Percentiles rank a stretch among this genome's conserved stretches.
Evolutionary conservation across 148 eudicot genomes (phyloP).

Genomic region (Dianthus caryophyllus): DNA sequence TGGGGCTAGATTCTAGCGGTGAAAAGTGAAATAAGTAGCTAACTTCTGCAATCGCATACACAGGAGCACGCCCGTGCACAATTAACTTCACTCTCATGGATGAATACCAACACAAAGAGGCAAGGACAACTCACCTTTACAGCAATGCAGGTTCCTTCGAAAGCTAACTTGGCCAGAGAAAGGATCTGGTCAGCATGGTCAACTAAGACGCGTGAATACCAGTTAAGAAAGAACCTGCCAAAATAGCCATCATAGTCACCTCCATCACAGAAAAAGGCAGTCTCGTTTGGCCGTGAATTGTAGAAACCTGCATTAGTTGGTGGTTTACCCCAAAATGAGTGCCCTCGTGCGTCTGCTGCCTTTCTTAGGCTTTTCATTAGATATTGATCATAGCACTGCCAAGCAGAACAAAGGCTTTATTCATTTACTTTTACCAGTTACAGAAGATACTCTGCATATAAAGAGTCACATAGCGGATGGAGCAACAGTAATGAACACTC

Average conservation of each 20-base stretch:
- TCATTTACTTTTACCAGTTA: neutral
- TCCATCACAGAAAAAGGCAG: conserved; percentile 92
- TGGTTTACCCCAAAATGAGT: conserved; percentile 78
- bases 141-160: conserved; percentile 82
- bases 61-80: neutral
- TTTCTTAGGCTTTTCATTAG: conserved; percentile 73
- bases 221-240: conserved; percentile 89
- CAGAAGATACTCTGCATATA: conserved; percentile 4
- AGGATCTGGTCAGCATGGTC: conserved; percentile 89
- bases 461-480: neutral
- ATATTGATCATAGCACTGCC: conserved; percentile 94
- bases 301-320: conserved; percentile 92
- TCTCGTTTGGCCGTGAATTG: conserved; percentile 90
- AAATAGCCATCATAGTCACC: conserved; percentile 93
- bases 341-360: conserved; percentile 89
- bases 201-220: conserved; percentile 87
- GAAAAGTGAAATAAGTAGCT: conserved; percentile 1
- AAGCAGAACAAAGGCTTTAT: conserved; percentile 11
- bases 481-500: neutral
- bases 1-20: neutral
- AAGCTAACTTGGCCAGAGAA: conserved; percentile 75
- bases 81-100: neutral
- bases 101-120: neutral
- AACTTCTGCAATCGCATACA: no score
- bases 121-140: conserved; percentile 56